Evolutionary conservation across 345 rosid genomes (phyloP), one percentile per base, ranked within the genome.

Genomic region (Brassica carinata): DNA sequence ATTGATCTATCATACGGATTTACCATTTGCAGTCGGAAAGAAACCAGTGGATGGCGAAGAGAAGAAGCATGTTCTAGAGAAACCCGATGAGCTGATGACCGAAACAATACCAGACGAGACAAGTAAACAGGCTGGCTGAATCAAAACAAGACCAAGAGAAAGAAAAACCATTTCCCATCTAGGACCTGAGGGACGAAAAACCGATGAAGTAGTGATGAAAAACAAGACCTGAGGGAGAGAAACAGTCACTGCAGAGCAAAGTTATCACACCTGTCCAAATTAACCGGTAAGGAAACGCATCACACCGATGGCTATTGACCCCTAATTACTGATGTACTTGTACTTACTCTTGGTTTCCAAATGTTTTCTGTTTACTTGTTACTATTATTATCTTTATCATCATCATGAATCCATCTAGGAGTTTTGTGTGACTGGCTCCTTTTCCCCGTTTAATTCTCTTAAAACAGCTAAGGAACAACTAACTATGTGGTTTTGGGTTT

Each of bases 221-320:
- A 65, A 10, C 69, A 36, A 75, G 30, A 40, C 38, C 30, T 23
- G 62, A 68, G 4, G 82, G 71, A 36, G 72, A 76, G 55, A 84
- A 84, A 63, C 84, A 70, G 72, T 74, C 78, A 40, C 65, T 86
- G 4, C 77, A 85, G 31, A 84, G 67, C 31, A 38, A 87, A 69
- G 72, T 29, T 2, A 82, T 65, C 64, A 73, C 85, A 74, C 74
- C 88, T 0, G 72, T 62, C 67, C 86, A 73, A 87, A 75, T 74
- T 90, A 90, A 79, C 86, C 93, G 34, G 89, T 92, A 7, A 96
- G 87, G 87, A 90, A 87, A 78, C 91, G 99, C 26, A 96, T 96
- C 66, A 91, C 96, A 33, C 97, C 99, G 1, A 85, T 90, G 88
- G 92, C 94, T 36, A 84, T 96, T 4, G 94, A 89, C 77, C 90